Percentiles rank a stretch among this genome's conserved stretches.
phyloP scores from a whole-genome alignment of 768 basidiomycete species.

The Exidia glandulosa region DNA sequence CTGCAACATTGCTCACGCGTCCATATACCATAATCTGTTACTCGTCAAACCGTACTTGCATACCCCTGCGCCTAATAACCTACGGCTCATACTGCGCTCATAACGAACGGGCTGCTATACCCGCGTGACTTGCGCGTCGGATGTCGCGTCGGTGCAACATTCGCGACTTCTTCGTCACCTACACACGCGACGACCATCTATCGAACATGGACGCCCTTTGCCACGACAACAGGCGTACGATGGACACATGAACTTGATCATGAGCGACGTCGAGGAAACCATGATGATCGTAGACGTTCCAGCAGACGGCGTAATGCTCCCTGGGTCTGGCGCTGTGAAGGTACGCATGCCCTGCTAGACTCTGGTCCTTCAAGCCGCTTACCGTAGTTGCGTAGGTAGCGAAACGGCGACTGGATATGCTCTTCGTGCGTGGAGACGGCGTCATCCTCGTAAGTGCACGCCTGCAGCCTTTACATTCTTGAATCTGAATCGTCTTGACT shows the following conservation, averaged over 20 bases:
- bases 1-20: no score
- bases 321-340: not conserved
- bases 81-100: no score
- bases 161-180: not conserved
- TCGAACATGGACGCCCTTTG: not conserved
- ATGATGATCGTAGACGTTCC: slow-evolving; percentile 86
- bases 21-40: not conserved
- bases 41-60: not conserved
- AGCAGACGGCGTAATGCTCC: slow-evolving; percentile 29
- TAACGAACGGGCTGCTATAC: no score
- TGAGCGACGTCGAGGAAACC: slow-evolving; percentile 95
- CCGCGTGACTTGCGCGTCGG: no score
- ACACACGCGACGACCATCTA: not conserved
- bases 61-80: no score
- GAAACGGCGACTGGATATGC: slow-evolving; percentile 92
- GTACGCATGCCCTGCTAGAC: not conserved
- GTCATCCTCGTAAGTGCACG: slow-evolving; percentile 71
- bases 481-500: not conserved
- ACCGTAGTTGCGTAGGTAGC: slow-evolving; percentile 47
- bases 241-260: slow-evolving; percentile 99
- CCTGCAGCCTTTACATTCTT: not conserved
- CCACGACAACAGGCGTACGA: slow-evolving; percentile 72
- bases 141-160: not conserved
- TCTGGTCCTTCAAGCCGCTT: not conserved
- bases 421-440: slow-evolving; percentile 94